These are phyloP conservation scores for Colletotrichum karsti DNA, from an alignment of 2,329 filamentous ascomycete species.

Conservation along the genomic window DNA sequence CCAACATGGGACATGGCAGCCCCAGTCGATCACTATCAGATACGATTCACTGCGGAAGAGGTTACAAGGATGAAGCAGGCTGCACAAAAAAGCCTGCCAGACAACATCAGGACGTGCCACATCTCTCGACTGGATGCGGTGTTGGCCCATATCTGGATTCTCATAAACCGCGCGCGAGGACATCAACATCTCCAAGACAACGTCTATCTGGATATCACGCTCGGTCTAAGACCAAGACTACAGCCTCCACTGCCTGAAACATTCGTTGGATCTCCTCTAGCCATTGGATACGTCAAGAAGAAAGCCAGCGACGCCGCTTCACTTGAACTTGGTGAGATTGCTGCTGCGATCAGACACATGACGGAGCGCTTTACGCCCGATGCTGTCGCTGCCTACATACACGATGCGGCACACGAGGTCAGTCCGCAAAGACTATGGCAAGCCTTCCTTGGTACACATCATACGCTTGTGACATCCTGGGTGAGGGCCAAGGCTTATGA, in stretches of 20 bases:
- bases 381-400: slow-evolving; percentile 47
- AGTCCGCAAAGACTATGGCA: slow-evolving; percentile 58
- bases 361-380: slow-evolving; percentile 45
- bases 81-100: slow-evolving; percentile 19
- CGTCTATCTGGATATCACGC: slow-evolving; percentile 49
- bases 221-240: slow-evolving; percentile 49
- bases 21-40: slow-evolving; percentile 40
- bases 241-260: slow-evolving; percentile 46
- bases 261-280: slow-evolving; percentile 54
- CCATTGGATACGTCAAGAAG: slow-evolving; percentile 44
- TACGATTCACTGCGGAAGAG: slow-evolving; percentile 47
- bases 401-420: slow-evolving; percentile 51
- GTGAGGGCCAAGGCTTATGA: slow-evolving; percentile 45
- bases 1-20: slow-evolving; percentile 47
- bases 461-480: slow-evolving; percentile 55
- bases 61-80: slow-evolving; percentile 42
- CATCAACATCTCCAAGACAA: slow-evolving; percentile 33
- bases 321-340: slow-evolving; percentile 30
- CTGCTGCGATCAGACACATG: slow-evolving; percentile 42
- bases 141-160: slow-evolving; percentile 54
- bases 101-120: not conserved
- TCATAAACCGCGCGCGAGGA: slow-evolving; percentile 50
- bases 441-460: slow-evolving; percentile 49
- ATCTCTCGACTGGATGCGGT: slow-evolving; percentile 54
- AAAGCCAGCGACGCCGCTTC: not conserved